A percentile compares a stretch with the other conserved stretches of the same genome.
Conservation (phyloP, 805 yeast genomes). For the Wickerhamomyces kurtzmanii region DNA sequence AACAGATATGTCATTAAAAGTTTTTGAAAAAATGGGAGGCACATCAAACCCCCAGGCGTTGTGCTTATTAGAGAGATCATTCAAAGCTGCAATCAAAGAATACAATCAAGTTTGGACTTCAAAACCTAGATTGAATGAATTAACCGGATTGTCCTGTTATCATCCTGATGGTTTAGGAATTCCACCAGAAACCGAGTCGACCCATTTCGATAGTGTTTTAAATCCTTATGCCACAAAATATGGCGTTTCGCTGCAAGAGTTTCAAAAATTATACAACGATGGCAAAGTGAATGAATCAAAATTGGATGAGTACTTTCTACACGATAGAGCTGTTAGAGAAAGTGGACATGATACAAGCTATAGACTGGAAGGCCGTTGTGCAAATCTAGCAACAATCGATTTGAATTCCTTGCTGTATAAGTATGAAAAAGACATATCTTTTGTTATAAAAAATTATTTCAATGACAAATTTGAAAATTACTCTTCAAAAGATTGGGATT, state of each 20-base stretch:
- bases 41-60: conserved; percentile 36
- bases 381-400: conserved; percentile 84
- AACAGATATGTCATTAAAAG: conserved; percentile 80
- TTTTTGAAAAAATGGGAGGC: conserved; percentile 49
- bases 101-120: conserved; percentile 74
- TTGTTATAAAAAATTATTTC: conserved; percentile 46
- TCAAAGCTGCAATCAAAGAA: conserved; percentile 77
- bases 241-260: conserved; percentile 45
- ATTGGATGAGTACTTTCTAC: conserved; percentile 81
- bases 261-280: conserved; percentile 59
- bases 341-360: conserved; percentile 94
- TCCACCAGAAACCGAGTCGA: conserved; percentile 93
- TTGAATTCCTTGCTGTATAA: conserved; percentile 78
- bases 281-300: conserved; percentile 62
- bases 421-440: conserved; percentile 80
- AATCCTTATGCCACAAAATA: conserved; percentile 60
- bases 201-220: conserved; percentile 72
- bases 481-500: conserved; percentile 48
- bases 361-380: conserved; percentile 84
- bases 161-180: conserved; percentile 89
- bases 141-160: conserved; percentile 78
- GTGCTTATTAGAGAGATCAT: conserved; percentile 56
- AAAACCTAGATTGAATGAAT: conserved; percentile 61
- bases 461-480: conserved; percentile 37
- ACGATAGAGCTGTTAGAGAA: conserved; percentile 92